Conservation (phyloP, 352 stramenopile species). For the Blastocystis sp. region DNA sequence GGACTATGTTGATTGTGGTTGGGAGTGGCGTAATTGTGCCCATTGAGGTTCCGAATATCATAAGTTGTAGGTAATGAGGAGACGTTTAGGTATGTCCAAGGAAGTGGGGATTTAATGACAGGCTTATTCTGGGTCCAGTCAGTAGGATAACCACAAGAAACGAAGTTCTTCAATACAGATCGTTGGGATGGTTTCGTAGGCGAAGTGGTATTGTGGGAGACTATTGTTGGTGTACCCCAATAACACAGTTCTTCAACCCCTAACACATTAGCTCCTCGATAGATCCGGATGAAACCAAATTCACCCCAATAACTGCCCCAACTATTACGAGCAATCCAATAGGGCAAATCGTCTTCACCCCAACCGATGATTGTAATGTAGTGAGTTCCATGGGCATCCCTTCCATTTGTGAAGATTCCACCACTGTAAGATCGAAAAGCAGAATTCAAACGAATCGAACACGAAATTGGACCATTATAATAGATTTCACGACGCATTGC, state of each 20-base stretch:
- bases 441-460: slow-evolving; percentile 68
- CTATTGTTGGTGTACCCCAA: slow-evolving; percentile 68
- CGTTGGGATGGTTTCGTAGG: neutral
- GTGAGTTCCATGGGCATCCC: slow-evolving; percentile 72
- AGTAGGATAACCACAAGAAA: slow-evolving; percentile 80
- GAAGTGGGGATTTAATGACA: slow-evolving; percentile 66
- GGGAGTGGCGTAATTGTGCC: slow-evolving; percentile 85
- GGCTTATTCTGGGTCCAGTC: slow-evolving; percentile 2
- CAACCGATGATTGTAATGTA: slow-evolving; percentile 84
- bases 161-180: slow-evolving; percentile 66
- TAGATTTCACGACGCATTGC: slow-evolving; percentile 92
- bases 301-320: slow-evolving; percentile 85
- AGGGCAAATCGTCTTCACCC: slow-evolving; percentile 64
- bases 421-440: slow-evolving; percentile 79
- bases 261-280: slow-evolving; percentile 80
- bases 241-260: slow-evolving; percentile 81
- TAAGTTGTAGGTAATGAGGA: slow-evolving; percentile 79
- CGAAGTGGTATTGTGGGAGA: neutral
- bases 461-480: slow-evolving; percentile 82
- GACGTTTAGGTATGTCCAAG: slow-evolving; percentile 73
- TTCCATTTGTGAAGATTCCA: slow-evolving; percentile 81
- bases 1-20: slow-evolving; percentile 95
- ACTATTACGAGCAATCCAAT: slow-evolving; percentile 83
- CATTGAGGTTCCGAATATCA: slow-evolving; percentile 77
- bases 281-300: slow-evolving; percentile 81